These are phyloP conservation scores for Calocybe gangraenosa DNA, from an alignment of 768 basidiomycete species.

Conservation along the genomic window DNA sequence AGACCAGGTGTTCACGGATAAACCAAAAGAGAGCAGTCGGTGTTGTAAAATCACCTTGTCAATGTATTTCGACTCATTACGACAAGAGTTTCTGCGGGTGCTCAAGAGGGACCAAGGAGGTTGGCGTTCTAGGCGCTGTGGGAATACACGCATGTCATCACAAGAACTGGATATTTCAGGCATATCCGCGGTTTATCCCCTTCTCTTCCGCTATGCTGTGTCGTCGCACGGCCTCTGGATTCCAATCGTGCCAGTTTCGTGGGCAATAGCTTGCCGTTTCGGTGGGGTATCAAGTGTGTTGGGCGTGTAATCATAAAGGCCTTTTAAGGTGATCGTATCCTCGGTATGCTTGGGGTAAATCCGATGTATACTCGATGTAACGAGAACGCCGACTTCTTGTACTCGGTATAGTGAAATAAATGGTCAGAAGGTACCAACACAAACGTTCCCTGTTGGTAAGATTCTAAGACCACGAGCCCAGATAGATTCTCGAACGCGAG, in stretches of 20 bases:
- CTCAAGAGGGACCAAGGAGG: neutral
- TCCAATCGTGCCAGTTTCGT: conserved; percentile 5
- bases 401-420: too few relatives aligned
- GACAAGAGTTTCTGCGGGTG: conserved; percentile 3
- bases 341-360: neutral
- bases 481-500: too few relatives aligned
- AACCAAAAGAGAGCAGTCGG: neutral
- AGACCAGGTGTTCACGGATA: conserved; percentile 1
- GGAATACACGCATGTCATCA: conserved; percentile 8
- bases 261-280: conserved; percentile 11
- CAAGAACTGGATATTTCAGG: conserved; percentile 1
- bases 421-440: too few relatives aligned
- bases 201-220: conserved; percentile 10
- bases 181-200: conserved; percentile 18
- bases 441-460: too few relatives aligned
- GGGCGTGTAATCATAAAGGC: conserved; percentile 3
- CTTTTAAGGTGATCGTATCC: neutral
- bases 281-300: neutral
- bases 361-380: neutral
- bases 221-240: neutral
- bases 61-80: neutral
- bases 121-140: conserved; percentile 1
- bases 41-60: conserved; percentile 1
- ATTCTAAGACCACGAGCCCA: too few relatives aligned
- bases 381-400: too few relatives aligned